Evolutionary conservation across 2,329 filamentous ascomycete species (phyloP), one percentile per base, ranked within the genome.

Genomic region (Verticillium nonalfalfae): DNA sequence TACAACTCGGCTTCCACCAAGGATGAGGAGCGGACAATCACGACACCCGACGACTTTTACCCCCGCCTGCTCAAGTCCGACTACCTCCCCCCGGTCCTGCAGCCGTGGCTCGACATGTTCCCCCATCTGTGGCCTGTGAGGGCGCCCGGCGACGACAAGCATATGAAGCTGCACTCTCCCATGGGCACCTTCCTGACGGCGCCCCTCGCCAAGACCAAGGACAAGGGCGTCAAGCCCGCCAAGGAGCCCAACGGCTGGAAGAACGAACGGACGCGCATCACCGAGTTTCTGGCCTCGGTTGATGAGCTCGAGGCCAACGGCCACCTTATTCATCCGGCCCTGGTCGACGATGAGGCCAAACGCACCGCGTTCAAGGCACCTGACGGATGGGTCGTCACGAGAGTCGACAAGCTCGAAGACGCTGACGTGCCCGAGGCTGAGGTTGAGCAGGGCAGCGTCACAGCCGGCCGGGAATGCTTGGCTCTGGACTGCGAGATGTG

Each of bases 401-500:
- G 81, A 18, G 87, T 97, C 33, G 77, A 84, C 50, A 81, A 75
- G 52, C 76, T 92, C 7, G 84, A 87, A 56, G 89, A 91, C 36
- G 91, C 87, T 3, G 75, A 84, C 57, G 82, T 89, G 7, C 85
- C 89, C 2, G 89, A 93, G 58, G 73, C 76, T 5, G 85, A 93
- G 60, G 86, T 96, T 62, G 82, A 96, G 73, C 78, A 88, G 67
- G 94, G 93, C 60, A 94, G 92, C 73, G 78, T 97, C 62, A 96
- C 92, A 0, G 91, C 86, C 35, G 95, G 93, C 39, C 86, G 92
- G 64, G 84, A 89, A 40, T 79, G 97, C 11, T 79, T 96, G 57
- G 89, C 92, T 1, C 80, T 99, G 60, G 95, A 99, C 73, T 99
- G 95, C 75, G 95, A 99, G 75, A 99, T 99, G 95, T 97, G 93